Percentiles rank a stretch among this genome's conserved stretches.
Conservation (phyloP, 1,139 yeast species). For the Trichomonascaceae sp. region DNA sequence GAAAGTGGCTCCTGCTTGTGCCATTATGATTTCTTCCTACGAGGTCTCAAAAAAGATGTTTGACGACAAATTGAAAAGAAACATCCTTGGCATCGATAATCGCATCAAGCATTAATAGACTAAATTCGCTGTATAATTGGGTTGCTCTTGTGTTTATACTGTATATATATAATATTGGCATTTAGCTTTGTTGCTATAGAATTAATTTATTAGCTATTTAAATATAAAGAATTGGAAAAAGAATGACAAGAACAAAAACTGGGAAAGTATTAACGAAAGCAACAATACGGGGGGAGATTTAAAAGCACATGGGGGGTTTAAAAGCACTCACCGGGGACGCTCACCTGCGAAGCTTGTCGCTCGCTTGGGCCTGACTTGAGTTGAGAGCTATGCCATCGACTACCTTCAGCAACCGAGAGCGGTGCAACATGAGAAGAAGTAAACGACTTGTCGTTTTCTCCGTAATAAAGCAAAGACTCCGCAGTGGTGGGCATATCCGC, state of each 20-base stretch:
- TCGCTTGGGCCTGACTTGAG: neutral
- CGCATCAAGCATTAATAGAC: conserved; percentile 4
- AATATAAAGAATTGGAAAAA: neutral
- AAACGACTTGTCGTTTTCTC: neutral
- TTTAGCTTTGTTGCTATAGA: neutral
- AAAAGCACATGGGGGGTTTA: too few species aligned
- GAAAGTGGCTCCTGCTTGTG: conserved; percentile 96
- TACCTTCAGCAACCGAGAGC: neutral
- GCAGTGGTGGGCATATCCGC: neutral
- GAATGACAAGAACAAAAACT: neutral
- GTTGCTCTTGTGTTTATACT: neutral
- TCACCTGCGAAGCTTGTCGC: neutral
- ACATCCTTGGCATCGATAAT: neutral
- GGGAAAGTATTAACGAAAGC: neutral
- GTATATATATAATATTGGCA: neutral
- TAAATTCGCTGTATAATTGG: neutral
- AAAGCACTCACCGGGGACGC: neutral
- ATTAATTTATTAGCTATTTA: neutral
- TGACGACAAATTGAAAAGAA: conserved; percentile 16
- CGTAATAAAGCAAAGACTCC: neutral
- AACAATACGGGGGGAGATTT: neutral
- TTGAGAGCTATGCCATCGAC: neutral
- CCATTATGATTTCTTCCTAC: conserved; percentile 94
- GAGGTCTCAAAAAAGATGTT: conserved; percentile 75
- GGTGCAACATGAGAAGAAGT: neutral